These are phyloP conservation scores for Dryadomyces quercivorus DNA, from an alignment of 2,329 filamentous ascomycete genomes.

Conservation along the genomic window DNA sequence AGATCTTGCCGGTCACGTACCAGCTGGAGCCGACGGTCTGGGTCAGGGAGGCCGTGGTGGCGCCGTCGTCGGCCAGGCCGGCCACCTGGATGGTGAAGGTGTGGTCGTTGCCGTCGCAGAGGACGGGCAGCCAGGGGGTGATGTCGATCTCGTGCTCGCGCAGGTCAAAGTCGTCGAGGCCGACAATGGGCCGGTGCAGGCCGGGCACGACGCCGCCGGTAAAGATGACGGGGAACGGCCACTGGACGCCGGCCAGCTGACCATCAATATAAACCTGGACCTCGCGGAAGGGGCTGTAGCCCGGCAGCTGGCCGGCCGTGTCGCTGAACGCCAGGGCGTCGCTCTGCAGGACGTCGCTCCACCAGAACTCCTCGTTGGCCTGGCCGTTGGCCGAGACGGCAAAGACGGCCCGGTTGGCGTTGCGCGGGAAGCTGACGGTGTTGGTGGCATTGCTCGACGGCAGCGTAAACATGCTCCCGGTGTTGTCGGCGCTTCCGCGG, in stretches of 20 bases:
- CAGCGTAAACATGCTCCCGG: conserved; percentile 54
- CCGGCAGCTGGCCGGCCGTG: conserved; percentile 45
- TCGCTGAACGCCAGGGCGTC: conserved; percentile 45
- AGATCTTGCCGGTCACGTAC: conserved; percentile 69
- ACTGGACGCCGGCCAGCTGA: conserved; percentile 58
- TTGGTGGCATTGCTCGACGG: conserved; percentile 50
- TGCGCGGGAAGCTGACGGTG: conserved; percentile 49
- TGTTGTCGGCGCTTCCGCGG: conserved; percentile 30
- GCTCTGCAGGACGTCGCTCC: conserved; percentile 59
- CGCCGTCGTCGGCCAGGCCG: conserved; percentile 47
- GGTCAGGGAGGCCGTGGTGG: conserved; percentile 33
- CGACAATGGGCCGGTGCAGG: conserved; percentile 67
- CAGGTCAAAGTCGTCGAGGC: conserved; percentile 68
- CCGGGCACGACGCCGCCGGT: conserved; percentile 69
- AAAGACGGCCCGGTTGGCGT: conserved; percentile 57
- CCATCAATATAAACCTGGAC: conserved; percentile 67
- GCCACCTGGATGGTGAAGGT: conserved; percentile 56
- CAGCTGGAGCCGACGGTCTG: conserved; percentile 52
- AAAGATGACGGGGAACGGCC: conserved; percentile 75
- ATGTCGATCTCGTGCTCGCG: conserved; percentile 74
- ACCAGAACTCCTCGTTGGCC: conserved; percentile 73
- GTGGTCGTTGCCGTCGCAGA: conserved; percentile 54
- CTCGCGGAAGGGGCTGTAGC: conserved; percentile 65
- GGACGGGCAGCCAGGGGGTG: conserved; percentile 58
- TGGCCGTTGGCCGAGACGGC: conserved; percentile 71